Evolutionary conservation across 2,329 filamentous ascomycete genomes (phyloP).

Genomic region (Penicillium aurantiogriseum): DNA sequence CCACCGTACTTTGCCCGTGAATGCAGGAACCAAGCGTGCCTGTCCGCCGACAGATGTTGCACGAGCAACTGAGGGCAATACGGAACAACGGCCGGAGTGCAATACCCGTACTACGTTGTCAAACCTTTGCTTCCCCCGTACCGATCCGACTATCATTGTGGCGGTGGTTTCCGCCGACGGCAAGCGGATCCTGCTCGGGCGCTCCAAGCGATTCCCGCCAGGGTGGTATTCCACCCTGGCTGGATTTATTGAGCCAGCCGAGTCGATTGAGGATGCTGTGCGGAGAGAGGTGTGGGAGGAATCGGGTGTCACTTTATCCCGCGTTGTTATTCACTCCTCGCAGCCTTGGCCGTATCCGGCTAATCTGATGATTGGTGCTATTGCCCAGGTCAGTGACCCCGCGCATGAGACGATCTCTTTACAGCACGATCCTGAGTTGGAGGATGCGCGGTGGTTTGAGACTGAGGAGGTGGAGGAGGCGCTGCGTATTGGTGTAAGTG

Average conservation of each 20-base stretch:
- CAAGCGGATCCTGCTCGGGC: slow-evolving; percentile 75
- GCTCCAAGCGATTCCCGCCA: slow-evolving; percentile 77
- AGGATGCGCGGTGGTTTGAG: slow-evolving; percentile 83
- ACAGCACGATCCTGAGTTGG: slow-evolving; percentile 85
- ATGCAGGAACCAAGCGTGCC: slow-evolving; percentile 46
- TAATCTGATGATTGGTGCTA: slow-evolving; percentile 81
- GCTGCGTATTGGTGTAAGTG: slow-evolving; percentile 64
- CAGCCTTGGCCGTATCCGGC: slow-evolving; percentile 88
- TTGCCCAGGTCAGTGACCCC: slow-evolving; percentile 75
- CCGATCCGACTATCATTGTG: slow-evolving; percentile 93
- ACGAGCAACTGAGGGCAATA: slow-evolving; percentile 28
- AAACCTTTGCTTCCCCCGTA: slow-evolving; percentile 88
- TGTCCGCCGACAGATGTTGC: slow-evolving; percentile 47
- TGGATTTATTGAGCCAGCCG: slow-evolving; percentile 80
- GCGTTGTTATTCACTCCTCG: slow-evolving; percentile 77
- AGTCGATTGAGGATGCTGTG: slow-evolving; percentile 81
- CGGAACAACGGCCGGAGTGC: slow-evolving; percentile 62
- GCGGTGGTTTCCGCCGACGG: slow-evolving; percentile 82
- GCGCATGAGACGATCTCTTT: slow-evolving; percentile 77
- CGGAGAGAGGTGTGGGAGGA: slow-evolving; percentile 85
- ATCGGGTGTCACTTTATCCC: slow-evolving; percentile 70
- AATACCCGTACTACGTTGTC: slow-evolving; percentile 80
- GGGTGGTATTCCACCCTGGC: slow-evolving; percentile 88
- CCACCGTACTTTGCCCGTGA: slow-evolving; percentile 64
- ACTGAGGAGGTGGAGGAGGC: slow-evolving; percentile 78